Conservation (phyloP, 345 rosid genomes). For the Eucalyptus rudis region DNA sequence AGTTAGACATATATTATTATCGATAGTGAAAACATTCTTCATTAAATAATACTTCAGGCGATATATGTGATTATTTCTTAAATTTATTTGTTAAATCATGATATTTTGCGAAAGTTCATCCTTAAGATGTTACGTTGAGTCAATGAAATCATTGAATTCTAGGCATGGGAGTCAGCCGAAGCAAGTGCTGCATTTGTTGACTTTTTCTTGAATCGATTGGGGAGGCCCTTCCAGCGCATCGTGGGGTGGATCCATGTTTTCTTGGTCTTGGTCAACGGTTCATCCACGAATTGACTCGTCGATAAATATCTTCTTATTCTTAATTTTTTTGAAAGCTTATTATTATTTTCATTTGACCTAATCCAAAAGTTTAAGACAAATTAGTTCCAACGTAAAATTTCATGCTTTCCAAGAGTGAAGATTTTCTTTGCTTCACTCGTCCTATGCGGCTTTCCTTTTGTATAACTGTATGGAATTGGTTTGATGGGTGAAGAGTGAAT, state of each 20-base stretch:
- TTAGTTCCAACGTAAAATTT: not conserved
- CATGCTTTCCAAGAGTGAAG: not conserved
- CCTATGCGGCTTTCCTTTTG: not conserved
- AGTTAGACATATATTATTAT: not conserved
- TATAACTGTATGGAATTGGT: accelerated
- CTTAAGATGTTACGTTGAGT: not conserved
- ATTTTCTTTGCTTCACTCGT: not conserved
- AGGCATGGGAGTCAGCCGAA: not conserved
- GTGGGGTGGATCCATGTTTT: not conserved
- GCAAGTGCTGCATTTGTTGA: not conserved
- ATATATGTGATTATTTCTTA: too few relatives aligned
- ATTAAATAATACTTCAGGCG: too few relatives aligned
- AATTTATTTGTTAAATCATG: too few relatives aligned
- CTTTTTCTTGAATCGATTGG: not conserved
- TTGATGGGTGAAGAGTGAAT: not conserved
- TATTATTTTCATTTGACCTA: not conserved
- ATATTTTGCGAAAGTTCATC: not conserved
- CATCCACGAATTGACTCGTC: not conserved
- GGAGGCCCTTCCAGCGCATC: not conserved
- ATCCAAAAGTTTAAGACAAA: not conserved
- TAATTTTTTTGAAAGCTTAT: not conserved
- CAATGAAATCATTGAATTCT: not conserved
- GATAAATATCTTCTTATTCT: not conserved
- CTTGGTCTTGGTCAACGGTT: not conserved
- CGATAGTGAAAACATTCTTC: too few relatives aligned